Percentiles rank a stretch among this genome's conserved stretches.
Conservation (phyloP, 306 rosid species). For the Quercus dentata region DNA sequence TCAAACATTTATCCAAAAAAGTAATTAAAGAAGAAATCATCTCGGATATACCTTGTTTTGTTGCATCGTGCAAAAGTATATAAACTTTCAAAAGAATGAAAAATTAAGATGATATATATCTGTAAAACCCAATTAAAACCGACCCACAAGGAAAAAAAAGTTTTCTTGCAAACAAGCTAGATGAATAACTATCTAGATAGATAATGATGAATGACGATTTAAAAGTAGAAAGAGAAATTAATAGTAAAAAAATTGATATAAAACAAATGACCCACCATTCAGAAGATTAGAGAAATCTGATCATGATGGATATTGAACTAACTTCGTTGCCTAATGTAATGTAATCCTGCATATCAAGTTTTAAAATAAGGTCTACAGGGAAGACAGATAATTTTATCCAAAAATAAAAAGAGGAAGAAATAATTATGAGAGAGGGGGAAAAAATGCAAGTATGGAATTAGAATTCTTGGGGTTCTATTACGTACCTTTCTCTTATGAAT, state of each 20-base stretch:
- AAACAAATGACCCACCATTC: neutral
- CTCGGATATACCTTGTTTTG: neutral
- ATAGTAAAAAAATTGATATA: neutral
- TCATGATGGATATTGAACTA: neutral
- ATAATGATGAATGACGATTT: neutral
- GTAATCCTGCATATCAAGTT: neutral
- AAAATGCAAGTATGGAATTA: neutral
- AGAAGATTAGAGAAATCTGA: neutral
- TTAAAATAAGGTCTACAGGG: neutral
- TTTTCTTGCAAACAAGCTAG: neutral
- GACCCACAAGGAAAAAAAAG: neutral
- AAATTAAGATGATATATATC: too few relatives aligned
- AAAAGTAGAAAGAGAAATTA: neutral
- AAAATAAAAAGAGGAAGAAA: neutral
- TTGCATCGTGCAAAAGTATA: neutral
- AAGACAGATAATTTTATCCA: neutral
- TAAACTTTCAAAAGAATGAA: neutral
- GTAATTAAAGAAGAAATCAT: neutral
- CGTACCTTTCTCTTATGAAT: neutral
- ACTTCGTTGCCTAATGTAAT: too few relatives aligned
- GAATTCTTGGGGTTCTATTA: neutral
- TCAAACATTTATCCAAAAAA: neutral
- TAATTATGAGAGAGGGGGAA: neutral
- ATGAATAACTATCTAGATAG: neutral
- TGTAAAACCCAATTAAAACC: neutral